Base-by-base conservation (phyloP, 1,139 yeast species). In the Pichia terricola region DNA sequence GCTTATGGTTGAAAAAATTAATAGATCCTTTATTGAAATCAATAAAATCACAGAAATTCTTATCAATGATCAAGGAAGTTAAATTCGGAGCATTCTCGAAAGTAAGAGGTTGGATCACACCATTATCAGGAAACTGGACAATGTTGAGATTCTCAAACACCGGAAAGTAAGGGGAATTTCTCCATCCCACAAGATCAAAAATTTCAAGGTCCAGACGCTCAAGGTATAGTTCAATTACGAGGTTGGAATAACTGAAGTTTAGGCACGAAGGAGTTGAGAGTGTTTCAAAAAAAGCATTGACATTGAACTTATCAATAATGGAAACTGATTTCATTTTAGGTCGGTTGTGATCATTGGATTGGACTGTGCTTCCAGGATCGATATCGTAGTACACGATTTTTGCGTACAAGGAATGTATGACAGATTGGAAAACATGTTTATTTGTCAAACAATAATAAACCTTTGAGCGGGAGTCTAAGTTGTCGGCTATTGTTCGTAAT, bases 11-110 rank as follows among this genome's bases (percentile, higher is more conserved):
- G 34, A 59, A 46, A 34, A 58, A 58, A 32, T 45, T 49, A 22
- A 58, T 45, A 31, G 50, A 38, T 1, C 61, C 61, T 16, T 50
- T 47, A 22, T 43, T 37, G 4, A 39, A 40, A 36, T 57, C 60
- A 3, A 53, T 49, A 41, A 51, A 52, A 5, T 44, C 36, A 37
- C 63, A 58, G 41, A 58, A 59, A 41, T 57, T 59, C 30, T 35
- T 32, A 43, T 59, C 63, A 4, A 59, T 45, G 16, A 53, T 47
- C 16, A 58, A 34, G 2, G 56, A 44, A 8, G 46, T 42, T 26
- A 58, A 43, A 39, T 51, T 51, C 3, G 62, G 63, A 11, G 57
- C 57, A 31, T 51, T 47, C 22, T 45, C 43, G 27, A 41, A 50
- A 4, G 55, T 52, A 27, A 59, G 42, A 4, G 62, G 62, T 9